These are phyloP conservation scores for Quercus dentata DNA, from an alignment of 306 rosid species.

Conservation along the genomic window DNA sequence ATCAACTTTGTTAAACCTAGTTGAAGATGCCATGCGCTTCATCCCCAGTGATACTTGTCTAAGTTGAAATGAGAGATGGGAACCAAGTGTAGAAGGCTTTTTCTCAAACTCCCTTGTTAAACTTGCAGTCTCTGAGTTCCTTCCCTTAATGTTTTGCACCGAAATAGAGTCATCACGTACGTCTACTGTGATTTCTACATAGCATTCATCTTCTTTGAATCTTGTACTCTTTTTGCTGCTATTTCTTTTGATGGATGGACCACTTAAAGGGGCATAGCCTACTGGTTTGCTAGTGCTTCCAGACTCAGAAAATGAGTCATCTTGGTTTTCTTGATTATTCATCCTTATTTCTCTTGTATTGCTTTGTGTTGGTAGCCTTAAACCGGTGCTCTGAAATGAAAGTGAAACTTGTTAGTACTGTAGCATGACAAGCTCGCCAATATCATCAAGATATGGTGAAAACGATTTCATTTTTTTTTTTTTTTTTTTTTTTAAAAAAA, in stretches of 20 bases:
- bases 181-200: conserved; percentile 79
- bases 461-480: too few species aligned
- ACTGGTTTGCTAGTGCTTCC: conserved; percentile 41
- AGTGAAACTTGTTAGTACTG: too few species aligned
- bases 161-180: conserved; percentile 62
- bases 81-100: conserved; percentile 46
- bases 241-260: conserved; percentile 45
- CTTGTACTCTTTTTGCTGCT: conserved; percentile 52
- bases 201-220: conserved; percentile 41
- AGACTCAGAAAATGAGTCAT: conserved; percentile 52
- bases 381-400: background rate
- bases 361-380: background rate
- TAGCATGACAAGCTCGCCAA: too few species aligned
- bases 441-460: too few species aligned
- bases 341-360: background rate
- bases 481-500: too few species aligned
- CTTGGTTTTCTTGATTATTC: conserved; percentile 62
- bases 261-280: conserved; percentile 68
- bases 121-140: conserved; percentile 60
- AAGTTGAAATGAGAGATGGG: conserved; percentile 38
- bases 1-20: conserved; percentile 47
- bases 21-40: conserved; percentile 67
- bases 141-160: conserved; percentile 64
- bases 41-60: conserved; percentile 78
- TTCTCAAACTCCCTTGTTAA: conserved; percentile 56